A percentile compares a stretch with the other conserved stretches of the same genome.
These are phyloP conservation scores for Paramarasmius palmivorus DNA, from an alignment of 1,284 basidiomycete species.

Conservation along the genomic window DNA sequence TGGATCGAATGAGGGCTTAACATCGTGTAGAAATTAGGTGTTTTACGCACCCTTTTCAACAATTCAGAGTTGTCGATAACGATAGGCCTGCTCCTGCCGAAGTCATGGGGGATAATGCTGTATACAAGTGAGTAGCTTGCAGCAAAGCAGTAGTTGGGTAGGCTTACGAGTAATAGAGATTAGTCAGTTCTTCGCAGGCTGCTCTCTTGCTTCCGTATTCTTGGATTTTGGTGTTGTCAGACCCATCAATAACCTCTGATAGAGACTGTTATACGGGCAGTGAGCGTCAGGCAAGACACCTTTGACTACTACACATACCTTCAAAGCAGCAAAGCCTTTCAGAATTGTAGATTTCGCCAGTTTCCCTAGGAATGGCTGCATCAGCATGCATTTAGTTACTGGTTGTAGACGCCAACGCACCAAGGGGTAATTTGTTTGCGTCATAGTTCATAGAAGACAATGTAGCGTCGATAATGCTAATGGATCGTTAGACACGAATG, in stretches of 20 bases:
- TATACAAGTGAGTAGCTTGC: background rate
- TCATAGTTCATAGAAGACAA: slow-evolving; percentile 73
- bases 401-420: slow-evolving; percentile 26
- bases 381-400: slow-evolving; percentile 2
- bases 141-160: background rate
- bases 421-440: slow-evolving; percentile 67
- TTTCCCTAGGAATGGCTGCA: slow-evolving; percentile 40
- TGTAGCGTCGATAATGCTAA: slow-evolving; percentile 54
- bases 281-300: background rate
- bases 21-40: background rate
- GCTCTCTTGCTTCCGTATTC: slow-evolving; percentile 34
- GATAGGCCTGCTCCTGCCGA: slow-evolving; percentile 51
- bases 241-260: slow-evolving; percentile 51
- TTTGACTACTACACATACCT: slow-evolving; percentile 32
- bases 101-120: slow-evolving; percentile 65
- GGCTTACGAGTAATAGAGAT: slow-evolving; percentile 59
- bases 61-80: slow-evolving; percentile 39
- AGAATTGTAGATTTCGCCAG: slow-evolving; percentile 57
- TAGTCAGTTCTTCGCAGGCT: slow-evolving; percentile 50
- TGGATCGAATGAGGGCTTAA: slow-evolving; percentile 4
- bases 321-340: slow-evolving; percentile 59
- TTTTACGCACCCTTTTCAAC: slow-evolving; percentile 43
- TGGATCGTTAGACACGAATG: slow-evolving; percentile 1
- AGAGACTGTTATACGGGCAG: slow-evolving; percentile 39
- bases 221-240: slow-evolving; percentile 39